Base-by-base conservation (phyloP, 345 rosid species). In the Eucalyptus curtisii region DNA sequence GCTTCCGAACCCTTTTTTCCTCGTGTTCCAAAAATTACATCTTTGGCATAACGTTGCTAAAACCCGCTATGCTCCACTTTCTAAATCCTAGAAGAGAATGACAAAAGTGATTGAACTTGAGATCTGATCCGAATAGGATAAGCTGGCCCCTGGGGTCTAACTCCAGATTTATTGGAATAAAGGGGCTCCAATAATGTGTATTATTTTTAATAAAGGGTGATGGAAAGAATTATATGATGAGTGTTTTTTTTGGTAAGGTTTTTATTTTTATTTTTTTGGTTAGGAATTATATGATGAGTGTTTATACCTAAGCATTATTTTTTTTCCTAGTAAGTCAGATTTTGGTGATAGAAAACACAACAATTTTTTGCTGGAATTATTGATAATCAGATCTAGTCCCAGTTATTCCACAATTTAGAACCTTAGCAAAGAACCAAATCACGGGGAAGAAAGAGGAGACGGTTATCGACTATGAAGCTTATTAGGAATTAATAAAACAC, bases 321-420 rank as follows among this genome's bases (percentile, higher is more conserved):
- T 52, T 50, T 53, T 53, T 7, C 25, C 57, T 10, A 53, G 25
- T 53, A 53, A 53, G 11, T 53, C 10, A 8, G 57, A 53, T 53
- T 53, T 53, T 20, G 57, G 10, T 19, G 57, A 57, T 5, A 0
- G 14, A 24, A 24, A 57, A 57, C 64, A 5, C 64, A 25, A 25
- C 13, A 22, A 0, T 12, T 0, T 10, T 57, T 57, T 57, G n/a
- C 13, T 57, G n/a, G n/a, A 24, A 57, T 57, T 24, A 24, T 25
- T 57, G 30, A 5, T 57, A 5, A 57, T 1, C 64, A 57, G 30
- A 57, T 57, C 6, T 24, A 57, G 13, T 24, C 10, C 64, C n/a
- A 11, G 30, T 24, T 27, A 57, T 57, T 5, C 13, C 30, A 25
- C 0, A 24, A 57, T 57, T 10, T 57, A 57, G 30, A 57, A 25